Percentiles rank a stretch among this genome's conserved stretches.
phyloP scores from a whole-genome alignment of 345 rosid genomes.

The Lepidium aucheri region DNA sequence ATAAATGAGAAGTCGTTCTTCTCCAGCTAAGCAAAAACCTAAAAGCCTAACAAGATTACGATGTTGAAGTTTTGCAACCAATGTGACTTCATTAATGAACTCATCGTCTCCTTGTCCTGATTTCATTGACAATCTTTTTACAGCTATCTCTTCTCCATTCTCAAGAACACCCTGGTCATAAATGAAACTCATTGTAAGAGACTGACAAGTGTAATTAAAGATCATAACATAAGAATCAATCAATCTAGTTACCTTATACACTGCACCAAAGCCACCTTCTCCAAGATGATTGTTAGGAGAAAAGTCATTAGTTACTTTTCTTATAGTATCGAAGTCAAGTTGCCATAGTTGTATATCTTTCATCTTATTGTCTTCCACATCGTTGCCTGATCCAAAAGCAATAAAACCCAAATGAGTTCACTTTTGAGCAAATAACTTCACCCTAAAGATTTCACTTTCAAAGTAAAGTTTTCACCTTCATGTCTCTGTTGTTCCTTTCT shows the following conservation, averaged over 20 bases:
- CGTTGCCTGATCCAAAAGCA: neutral
- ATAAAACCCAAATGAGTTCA: neutral
- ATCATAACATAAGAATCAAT: neutral
- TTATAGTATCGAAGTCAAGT: constrained; percentile 5
- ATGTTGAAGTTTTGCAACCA: constrained; percentile 46
- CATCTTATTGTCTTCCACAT: neutral
- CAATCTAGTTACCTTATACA: neutral
- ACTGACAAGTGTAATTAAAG: neutral
- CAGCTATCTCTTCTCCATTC: constrained; percentile 34
- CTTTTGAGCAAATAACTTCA: neutral
- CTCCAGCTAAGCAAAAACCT: constrained; percentile 31
- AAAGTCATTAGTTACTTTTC: constrained; percentile 15
- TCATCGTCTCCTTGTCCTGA: constrained; percentile 37
- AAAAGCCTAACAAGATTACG: constrained; percentile 34
- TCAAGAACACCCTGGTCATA: constrained; percentile 30
- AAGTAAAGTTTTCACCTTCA: neutral
- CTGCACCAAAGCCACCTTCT: constrained; percentile 20
- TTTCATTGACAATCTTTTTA: constrained; percentile 36
- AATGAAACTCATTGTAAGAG: neutral
- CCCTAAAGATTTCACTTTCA: neutral
- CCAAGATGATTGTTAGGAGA: neutral
- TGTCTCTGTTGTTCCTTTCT: neutral
- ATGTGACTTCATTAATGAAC: constrained; percentile 36
- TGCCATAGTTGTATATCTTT: neutral
- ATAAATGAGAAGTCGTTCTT: constrained; percentile 35